phyloP scores from a whole-genome alignment of 495 filamentous ascomycete genomes.

The Daldinia bambusicola region DNA sequence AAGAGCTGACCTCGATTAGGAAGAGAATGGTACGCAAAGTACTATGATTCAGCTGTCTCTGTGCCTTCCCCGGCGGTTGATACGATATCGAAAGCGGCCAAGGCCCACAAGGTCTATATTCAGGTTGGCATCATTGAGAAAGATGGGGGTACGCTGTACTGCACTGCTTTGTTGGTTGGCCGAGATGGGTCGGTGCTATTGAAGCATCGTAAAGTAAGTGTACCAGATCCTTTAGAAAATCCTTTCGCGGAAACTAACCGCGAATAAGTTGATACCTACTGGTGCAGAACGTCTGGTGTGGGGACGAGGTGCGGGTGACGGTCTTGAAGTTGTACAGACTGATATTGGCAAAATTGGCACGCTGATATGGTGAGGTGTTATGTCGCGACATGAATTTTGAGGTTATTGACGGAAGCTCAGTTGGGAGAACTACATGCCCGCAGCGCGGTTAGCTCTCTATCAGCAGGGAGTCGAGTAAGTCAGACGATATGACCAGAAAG shows the following conservation, averaged over 20 bases:
- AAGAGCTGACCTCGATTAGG: conserved; percentile 40
- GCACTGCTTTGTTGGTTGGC: conserved; percentile 51
- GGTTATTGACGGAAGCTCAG: conserved; percentile 28
- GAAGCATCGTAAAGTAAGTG: conserved; percentile 53
- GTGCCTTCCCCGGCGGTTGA: conserved; percentile 52
- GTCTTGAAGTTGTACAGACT: conserved; percentile 53
- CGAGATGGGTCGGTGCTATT: conserved; percentile 50
- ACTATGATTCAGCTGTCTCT: conserved; percentile 51
- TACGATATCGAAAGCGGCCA: conserved; percentile 48
- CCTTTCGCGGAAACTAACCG: conserved; percentile 20
- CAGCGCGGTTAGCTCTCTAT: conserved; percentile 54
- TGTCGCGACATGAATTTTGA: not conserved
- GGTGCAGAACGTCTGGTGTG: conserved; percentile 55
- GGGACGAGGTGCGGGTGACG: conserved; percentile 55
- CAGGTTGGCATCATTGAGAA: conserved; percentile 57
- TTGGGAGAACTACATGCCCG: conserved; percentile 61
- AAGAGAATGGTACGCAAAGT: conserved; percentile 56
- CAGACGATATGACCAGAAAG: conserved; percentile 7
- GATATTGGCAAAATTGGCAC: conserved; percentile 56
- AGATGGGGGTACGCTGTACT: conserved; percentile 56
- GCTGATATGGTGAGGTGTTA: conserved; percentile 51
- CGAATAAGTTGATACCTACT: conserved; percentile 52
- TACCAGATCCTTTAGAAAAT: not conserved
- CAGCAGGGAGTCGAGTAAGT: conserved; percentile 56
- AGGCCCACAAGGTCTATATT: conserved; percentile 49